Percentiles rank a stretch among this genome's conserved stretches.
These are phyloP conservation scores for Ceriops zippeliana DNA, from an alignment of 345 rosid species.

Conservation along the genomic window DNA sequence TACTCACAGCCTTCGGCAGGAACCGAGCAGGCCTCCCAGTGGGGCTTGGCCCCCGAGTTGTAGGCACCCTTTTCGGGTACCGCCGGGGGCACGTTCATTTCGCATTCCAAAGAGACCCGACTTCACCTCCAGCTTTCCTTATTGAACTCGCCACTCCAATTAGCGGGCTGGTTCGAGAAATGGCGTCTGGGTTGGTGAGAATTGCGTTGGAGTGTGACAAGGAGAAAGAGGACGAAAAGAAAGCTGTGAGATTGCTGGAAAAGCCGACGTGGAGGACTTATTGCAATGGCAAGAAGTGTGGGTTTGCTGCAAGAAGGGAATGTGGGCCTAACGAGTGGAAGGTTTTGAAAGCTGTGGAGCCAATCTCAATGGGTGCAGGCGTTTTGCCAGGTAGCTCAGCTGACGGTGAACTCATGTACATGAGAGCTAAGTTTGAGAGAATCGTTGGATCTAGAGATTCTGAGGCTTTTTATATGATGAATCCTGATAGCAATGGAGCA, in stretches of 20 bases:
- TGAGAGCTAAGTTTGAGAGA: conserved; percentile 94
- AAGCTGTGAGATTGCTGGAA: conserved; percentile 59
- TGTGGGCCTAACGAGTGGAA: conserved; percentile 68
- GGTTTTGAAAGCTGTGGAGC: conserved; percentile 82
- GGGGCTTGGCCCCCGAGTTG: conserved; percentile 60
- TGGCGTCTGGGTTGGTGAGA: conserved; percentile 95
- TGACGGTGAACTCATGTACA: conserved; percentile 61
- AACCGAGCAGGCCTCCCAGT: conserved; percentile 38
- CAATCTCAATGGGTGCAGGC: conserved; percentile 97
- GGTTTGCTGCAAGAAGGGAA: conserved; percentile 76
- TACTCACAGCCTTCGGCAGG: conserved; percentile 52
- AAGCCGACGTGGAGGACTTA: conserved; percentile 91
- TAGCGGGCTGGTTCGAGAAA: conserved; percentile 75
- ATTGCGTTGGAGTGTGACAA: conserved; percentile 93
- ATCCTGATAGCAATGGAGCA: conserved; percentile 96
- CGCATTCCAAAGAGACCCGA: conserved; percentile 81
- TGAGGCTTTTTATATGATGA: conserved; percentile 99
- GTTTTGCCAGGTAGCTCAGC: conserved; percentile 60
- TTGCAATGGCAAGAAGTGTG: conserved; percentile 89
- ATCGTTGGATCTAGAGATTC: conserved; percentile 97
- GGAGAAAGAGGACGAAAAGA: conserved; percentile 39
- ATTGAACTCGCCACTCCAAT: conserved; percentile 93
- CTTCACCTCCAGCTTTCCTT: conserved; percentile 69
- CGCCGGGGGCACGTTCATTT: conserved; percentile 93
- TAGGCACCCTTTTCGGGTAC: conserved; percentile 87